These are phyloP conservation scores for Aspergillus felis DNA, from an alignment of 2,329 filamentous ascomycete genomes.

Conservation along the genomic window DNA sequence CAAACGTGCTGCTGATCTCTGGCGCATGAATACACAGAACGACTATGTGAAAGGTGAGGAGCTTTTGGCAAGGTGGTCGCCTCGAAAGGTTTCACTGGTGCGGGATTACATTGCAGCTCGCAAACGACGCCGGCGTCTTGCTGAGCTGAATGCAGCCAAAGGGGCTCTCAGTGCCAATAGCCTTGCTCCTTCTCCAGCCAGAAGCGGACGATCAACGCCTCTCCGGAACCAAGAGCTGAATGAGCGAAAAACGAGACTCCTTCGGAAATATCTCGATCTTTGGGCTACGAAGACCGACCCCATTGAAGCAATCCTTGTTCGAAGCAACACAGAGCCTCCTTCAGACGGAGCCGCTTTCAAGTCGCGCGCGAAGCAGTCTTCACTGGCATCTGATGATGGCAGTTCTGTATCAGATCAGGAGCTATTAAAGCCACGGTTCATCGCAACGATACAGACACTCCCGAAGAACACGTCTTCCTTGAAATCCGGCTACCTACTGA, in stretches of 20 bases:
- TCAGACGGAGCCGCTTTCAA: slow-evolving; percentile 32
- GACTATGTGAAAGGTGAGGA: slow-evolving; percentile 98
- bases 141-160: slow-evolving; percentile 69
- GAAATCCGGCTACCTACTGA: slow-evolving; percentile 83
- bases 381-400: slow-evolving; percentile 21
- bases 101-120: slow-evolving; percentile 75
- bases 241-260: slow-evolving; percentile 36
- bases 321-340: slow-evolving; percentile 43
- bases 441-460: slow-evolving; percentile 72
- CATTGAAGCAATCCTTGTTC: slow-evolving; percentile 42
- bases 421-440: slow-evolving; percentile 58
- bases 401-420: slow-evolving; percentile 27
- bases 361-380: slow-evolving; percentile 18
- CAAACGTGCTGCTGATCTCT: slow-evolving; percentile 86
- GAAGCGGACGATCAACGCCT: slow-evolving; percentile 35
- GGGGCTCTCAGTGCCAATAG: slow-evolving; percentile 40
- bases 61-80: slow-evolving; percentile 75
- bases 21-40: slow-evolving; percentile 92
- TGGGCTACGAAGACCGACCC: slow-evolving; percentile 41
- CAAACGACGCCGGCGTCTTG: slow-evolving; percentile 68
- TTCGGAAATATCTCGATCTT: slow-evolving; percentile 40
- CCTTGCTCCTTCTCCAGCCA: slow-evolving; percentile 32
- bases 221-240: slow-evolving; percentile 32
- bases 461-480: slow-evolving; percentile 76
- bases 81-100: slow-evolving; percentile 85